Evolutionary conservation across 2,329 filamentous ascomycete genomes (phyloP), one percentile per base, ranked within the genome.

Genomic region (Aspergillus floridensis): DNA sequence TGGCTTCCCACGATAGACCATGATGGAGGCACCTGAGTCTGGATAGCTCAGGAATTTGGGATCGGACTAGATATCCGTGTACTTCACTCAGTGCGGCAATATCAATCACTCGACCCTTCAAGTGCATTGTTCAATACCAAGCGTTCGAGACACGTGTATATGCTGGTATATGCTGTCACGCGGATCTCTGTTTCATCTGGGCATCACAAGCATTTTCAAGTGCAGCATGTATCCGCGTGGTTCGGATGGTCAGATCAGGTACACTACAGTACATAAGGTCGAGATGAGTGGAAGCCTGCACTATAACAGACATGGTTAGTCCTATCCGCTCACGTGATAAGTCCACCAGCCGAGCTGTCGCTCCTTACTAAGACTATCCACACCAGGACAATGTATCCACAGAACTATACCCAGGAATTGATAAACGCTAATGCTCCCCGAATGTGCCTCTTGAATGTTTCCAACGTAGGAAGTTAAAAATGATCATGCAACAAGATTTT

Each of bases 1-100:
- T 24, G 66, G 67, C 41, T 69, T 72, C 19, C 71, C 68, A 14
- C 62, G 57, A 50, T 72, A 71, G 4, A 71, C 69, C 69, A 70
- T 72, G 35, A 31, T 57, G 49, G 11, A 50, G 21, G 14, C 58
- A 21, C 41, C 26, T 11, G 24, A 31, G 52, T 53, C 52, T 24
- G 21, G 19, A 48, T 26, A 49, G 22, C 22, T 26, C 22, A 16
- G 16, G 32, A 14, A 31, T 29, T 41, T 22, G 41, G 16, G 19
- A 19, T 48, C 26, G 49, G 32, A 31, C 53, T 47, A n/a, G 32
- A 22, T 46, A 24, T 32, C 35, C 11, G 31, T 55, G 53, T 31
- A 48, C 6, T 19, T 44, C 14, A 19, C 38, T 41, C 4, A n/a
- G 38, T 41, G 14, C 38, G 38, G 14, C 38, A 16, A n/a, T 7